Percentiles rank a stretch among this genome's conserved stretches.
These are phyloP conservation scores for Solioccasus polychromus DNA, from an alignment of 768 basidiomycete species.

Conservation along the genomic window DNA sequence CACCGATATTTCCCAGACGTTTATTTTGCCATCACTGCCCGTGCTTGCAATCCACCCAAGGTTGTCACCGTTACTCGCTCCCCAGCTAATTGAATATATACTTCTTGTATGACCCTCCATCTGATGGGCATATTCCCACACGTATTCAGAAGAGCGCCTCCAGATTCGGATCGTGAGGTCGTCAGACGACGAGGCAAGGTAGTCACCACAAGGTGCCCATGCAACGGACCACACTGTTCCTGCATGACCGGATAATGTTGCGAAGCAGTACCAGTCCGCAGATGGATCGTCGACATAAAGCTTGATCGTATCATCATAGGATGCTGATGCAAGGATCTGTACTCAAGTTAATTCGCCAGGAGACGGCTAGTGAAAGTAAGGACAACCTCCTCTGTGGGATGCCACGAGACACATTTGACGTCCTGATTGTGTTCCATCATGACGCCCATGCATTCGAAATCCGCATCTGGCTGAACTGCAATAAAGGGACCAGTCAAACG, in stretches of 20 bases:
- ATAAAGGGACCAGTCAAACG: background rate
- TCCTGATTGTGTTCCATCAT: constrained; percentile 97
- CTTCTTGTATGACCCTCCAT: constrained; percentile 67
- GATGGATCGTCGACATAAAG: constrained; percentile 90
- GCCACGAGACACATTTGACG: constrained; percentile 94
- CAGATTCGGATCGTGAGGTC: constrained; percentile 83
- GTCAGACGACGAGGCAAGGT: constrained; percentile 86
- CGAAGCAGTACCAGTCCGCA: constrained; percentile 91
- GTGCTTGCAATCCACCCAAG: constrained; percentile 85
- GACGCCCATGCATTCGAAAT: constrained; percentile 93
- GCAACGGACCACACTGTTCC: constrained; percentile 93
- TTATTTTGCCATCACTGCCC: constrained; percentile 81
- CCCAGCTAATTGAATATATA: constrained; percentile 83
- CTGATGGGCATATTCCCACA: constrained; percentile 61
- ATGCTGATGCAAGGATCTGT: constrained; percentile 93
- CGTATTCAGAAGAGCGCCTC: constrained; percentile 60
- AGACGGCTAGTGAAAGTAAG: background rate
- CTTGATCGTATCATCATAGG: constrained; percentile 95
- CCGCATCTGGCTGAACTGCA: constrained; percentile 82
- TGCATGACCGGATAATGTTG: constrained; percentile 74
- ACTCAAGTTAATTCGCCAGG: constrained; percentile 16
- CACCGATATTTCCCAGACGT: constrained; percentile 77
- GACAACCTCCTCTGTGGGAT: constrained; percentile 88
- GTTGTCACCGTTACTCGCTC: constrained; percentile 37
- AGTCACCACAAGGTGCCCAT: constrained; percentile 74